phyloP scores from a whole-genome alignment of 352 stramenopile species.

The Globisporangium canariense region DNA sequence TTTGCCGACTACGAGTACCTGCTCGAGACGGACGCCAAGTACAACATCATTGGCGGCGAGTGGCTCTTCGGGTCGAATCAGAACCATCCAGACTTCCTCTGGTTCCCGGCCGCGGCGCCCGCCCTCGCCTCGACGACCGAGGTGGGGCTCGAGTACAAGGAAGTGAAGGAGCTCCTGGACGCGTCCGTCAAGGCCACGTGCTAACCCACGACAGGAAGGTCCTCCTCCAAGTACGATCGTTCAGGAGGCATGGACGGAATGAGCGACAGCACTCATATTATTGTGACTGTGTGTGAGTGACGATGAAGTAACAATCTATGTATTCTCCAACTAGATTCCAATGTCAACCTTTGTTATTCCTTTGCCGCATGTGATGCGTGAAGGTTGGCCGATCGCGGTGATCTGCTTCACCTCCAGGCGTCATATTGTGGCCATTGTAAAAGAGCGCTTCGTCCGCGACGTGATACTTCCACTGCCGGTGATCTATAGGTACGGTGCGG shows the following conservation, averaged over 20 bases:
- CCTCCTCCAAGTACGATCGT: not conserved
- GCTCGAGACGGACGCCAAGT: conserved; percentile 57
- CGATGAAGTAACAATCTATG: conserved; percentile 10
- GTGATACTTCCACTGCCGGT: not conserved
- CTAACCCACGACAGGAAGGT: conserved; percentile 1
- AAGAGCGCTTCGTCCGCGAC: not conserved
- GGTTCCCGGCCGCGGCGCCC: conserved; percentile 47
- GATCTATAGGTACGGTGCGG: not conserved
- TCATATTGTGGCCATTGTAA: not conserved
- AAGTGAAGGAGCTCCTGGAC: conserved; percentile 42
- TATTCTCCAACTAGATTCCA: conserved; percentile 9
- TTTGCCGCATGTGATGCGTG: not conserved
- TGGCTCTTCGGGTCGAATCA: conserved; percentile 51
- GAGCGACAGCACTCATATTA: conserved; percentile 2
- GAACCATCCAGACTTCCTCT: conserved; percentile 70
- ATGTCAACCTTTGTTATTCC: not conserved
- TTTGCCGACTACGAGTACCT: conserved; percentile 68
- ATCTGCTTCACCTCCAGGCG: not conserved
- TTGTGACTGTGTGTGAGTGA: conserved; percentile 6
- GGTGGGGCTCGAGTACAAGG: conserved; percentile 44
- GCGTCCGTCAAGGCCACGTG: conserved; percentile 30
- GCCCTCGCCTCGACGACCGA: conserved; percentile 33
- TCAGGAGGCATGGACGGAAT: not conserved
- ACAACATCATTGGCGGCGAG: conserved; percentile 68
- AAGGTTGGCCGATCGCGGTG: too few species aligned